These are phyloP conservation scores for Monosporascus sp. DNA, from an alignment of 2,329 filamentous ascomycete genomes.

Conservation along the genomic window DNA sequence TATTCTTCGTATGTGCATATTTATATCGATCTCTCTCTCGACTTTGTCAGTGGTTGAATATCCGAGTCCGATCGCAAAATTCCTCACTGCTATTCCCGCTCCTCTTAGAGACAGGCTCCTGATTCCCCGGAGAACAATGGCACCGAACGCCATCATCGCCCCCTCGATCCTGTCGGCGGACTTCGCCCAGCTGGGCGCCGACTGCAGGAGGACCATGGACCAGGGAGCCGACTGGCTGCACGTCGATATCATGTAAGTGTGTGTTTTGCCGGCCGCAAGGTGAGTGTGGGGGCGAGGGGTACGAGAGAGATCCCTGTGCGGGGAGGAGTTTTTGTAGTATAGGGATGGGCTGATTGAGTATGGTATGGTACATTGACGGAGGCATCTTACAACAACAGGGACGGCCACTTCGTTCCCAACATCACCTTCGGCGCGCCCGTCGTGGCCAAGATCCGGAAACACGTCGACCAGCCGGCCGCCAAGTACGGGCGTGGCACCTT, in stretches of 20 bases:
- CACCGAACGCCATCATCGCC: conserved; percentile 88
- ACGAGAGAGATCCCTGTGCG: no score
- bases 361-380: neutral
- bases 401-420: conserved; percentile 98
- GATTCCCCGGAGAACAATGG: conserved; percentile 50
- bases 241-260: conserved; percentile 75
- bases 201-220: conserved; percentile 79
- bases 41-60: no score
- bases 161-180: conserved; percentile 98
- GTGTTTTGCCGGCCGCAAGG: neutral
- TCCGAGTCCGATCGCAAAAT: neutral
- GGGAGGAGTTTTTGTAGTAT: no score
- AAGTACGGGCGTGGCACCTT: conserved; percentile 82
- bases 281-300: no score
- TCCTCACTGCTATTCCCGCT: neutral
- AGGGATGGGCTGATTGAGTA: no score
- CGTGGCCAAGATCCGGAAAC: conserved; percentile 84
- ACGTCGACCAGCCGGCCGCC: conserved; percentile 70
- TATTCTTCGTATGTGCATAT: no score
- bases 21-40: no score
- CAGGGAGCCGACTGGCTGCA: conserved; percentile 90
- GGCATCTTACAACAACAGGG: conserved; percentile 49
- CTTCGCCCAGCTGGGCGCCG: conserved; percentile 82
- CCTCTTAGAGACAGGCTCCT: neutral
- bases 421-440: conserved; percentile 95